Evolutionary conservation across 306 rosid species (phyloP).

Genomic region (Medicago ruthenica): DNA sequence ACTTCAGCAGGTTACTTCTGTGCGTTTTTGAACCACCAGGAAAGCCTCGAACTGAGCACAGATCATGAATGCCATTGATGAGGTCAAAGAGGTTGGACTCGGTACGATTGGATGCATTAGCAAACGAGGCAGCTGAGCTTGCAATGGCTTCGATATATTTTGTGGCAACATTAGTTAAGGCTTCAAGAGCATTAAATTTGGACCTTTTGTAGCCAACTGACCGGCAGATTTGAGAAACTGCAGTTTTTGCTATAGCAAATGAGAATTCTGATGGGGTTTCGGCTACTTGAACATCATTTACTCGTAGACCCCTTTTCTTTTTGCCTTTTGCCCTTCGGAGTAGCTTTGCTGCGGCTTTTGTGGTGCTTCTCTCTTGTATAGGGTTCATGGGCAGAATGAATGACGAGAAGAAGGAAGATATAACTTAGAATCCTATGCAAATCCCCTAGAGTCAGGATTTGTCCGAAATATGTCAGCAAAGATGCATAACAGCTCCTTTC

Average conservation of each 20-base stretch:
- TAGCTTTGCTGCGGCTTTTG: slow-evolving; percentile 32
- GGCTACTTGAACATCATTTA: slow-evolving; percentile 34
- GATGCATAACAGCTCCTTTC: slow-evolving; percentile 38
- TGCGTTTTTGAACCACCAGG: slow-evolving; percentile 53
- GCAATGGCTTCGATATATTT: slow-evolving; percentile 57
- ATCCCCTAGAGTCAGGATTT: slow-evolving; percentile 18
- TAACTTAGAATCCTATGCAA: slow-evolving; percentile 34
- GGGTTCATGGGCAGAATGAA: slow-evolving; percentile 40
- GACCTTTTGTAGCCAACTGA: slow-evolving; percentile 61
- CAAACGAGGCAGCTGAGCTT: slow-evolving; percentile 52
- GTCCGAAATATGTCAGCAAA: slow-evolving; percentile 19
- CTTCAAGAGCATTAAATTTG: slow-evolving; percentile 55
- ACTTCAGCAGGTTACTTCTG: slow-evolving; percentile 45
- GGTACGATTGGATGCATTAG: slow-evolving; percentile 63
- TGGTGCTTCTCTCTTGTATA: slow-evolving; percentile 25
- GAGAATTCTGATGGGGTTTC: slow-evolving; percentile 60
- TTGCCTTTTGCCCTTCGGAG: slow-evolving; percentile 41
- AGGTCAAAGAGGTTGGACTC: slow-evolving; percentile 68
- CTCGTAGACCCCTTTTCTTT: slow-evolving; percentile 29
- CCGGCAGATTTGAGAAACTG: slow-evolving; percentile 73
- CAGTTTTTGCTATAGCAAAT: slow-evolving; percentile 56
- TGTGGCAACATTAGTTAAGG: slow-evolving; percentile 60
- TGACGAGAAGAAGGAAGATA: slow-evolving; percentile 11
- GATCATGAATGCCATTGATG: slow-evolving; percentile 64
- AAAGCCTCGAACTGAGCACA: slow-evolving; percentile 56